A percentile compares a stretch with the other conserved stretches of the same genome.
These are phyloP conservation scores for Periglandula ipomoeae DNA, from an alignment of 2,329 filamentous ascomycete genomes.

Conservation along the genomic window DNA sequence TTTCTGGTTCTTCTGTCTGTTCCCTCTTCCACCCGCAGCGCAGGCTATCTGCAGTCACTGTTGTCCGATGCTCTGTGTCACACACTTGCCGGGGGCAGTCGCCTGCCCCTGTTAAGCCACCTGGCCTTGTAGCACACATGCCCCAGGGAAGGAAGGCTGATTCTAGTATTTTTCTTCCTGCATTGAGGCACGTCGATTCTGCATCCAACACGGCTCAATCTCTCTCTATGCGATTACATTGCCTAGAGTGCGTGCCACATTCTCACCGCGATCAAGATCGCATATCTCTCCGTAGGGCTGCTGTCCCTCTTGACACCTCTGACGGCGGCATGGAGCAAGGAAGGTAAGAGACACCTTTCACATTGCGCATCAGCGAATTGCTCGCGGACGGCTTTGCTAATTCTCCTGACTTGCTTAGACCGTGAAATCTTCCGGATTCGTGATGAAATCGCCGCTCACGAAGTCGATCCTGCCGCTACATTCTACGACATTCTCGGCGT, in stretches of 20 bases:
- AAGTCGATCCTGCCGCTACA: slow-evolving; percentile 64
- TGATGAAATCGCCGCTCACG: slow-evolving; percentile 77
- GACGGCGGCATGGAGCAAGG: slow-evolving; percentile 73
- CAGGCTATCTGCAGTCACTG: too few species aligned
- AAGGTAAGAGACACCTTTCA: slow-evolving; percentile 61
- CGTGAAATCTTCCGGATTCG: slow-evolving; percentile 95
- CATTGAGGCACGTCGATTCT: slow-evolving; percentile 1
- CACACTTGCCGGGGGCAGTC: too few species aligned
- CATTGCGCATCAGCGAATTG: neutral
- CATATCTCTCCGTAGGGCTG: slow-evolving; percentile 58
- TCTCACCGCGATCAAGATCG: slow-evolving; percentile 53
- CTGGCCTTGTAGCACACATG: slow-evolving; percentile 7
- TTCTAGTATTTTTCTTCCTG: neutral
- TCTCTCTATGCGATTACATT: neutral
- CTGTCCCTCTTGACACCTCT: slow-evolving; percentile 58
- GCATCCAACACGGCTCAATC: slow-evolving; percentile 2
- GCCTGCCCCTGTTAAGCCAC: slow-evolving; percentile 7
- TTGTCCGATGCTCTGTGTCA: too few species aligned
- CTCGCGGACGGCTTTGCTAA: neutral
- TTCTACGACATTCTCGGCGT: slow-evolving; percentile 95
- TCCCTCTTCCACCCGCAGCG: too few species aligned
- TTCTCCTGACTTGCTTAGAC: slow-evolving; percentile 44
- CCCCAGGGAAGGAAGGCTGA: neutral
- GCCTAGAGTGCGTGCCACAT: neutral
- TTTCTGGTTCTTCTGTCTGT: too few species aligned